Conservation (phyloP, 768 basidiomycete genomes). For the Psilocybe cubensis region DNA sequence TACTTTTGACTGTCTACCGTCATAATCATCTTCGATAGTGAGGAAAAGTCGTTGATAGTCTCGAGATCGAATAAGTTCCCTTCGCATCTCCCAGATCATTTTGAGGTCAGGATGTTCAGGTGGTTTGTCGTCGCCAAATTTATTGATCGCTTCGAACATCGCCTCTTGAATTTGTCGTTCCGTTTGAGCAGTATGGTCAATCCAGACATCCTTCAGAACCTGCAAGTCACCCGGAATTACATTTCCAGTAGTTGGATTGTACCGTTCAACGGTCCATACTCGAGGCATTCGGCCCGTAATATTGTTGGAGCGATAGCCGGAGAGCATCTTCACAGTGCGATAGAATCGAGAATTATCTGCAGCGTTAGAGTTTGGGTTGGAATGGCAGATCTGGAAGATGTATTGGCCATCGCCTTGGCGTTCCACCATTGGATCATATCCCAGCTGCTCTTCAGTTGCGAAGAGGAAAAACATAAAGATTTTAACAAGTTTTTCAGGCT, state of each 20-base stretch:
- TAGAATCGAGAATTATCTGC: constrained; percentile 5
- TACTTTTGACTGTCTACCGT: not conserved
- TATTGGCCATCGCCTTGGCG: constrained; percentile 1
- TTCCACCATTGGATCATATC: constrained; percentile 17
- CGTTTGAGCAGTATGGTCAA: constrained; percentile 7
- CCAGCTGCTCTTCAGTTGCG: constrained; percentile 18
- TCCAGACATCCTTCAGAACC: constrained; percentile 24
- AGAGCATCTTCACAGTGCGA: constrained; percentile 9
- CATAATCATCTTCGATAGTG: not conserved
- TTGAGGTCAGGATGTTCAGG: not conserved
- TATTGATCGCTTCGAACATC: constrained; percentile 12
- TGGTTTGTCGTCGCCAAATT: not conserved
- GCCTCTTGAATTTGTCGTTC: constrained; percentile 18
- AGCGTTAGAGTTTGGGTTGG: no score
- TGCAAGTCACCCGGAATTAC: not conserved
- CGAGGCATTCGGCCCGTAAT: constrained; percentile 16
- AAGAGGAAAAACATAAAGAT: constrained; percentile 22
- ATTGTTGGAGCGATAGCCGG: constrained; percentile 10
- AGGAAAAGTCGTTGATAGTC: not conserved
- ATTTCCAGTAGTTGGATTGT: not conserved
- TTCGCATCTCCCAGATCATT: not conserved
- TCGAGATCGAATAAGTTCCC: not conserved
- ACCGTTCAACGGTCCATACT: not conserved
- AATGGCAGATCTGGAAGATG: constrained; percentile 11
- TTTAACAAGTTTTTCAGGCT: constrained; percentile 15